These are phyloP conservation scores for Blastobotrys aristatus DNA, from an alignment of 1,139 yeast genomes.

Conservation along the genomic window DNA sequence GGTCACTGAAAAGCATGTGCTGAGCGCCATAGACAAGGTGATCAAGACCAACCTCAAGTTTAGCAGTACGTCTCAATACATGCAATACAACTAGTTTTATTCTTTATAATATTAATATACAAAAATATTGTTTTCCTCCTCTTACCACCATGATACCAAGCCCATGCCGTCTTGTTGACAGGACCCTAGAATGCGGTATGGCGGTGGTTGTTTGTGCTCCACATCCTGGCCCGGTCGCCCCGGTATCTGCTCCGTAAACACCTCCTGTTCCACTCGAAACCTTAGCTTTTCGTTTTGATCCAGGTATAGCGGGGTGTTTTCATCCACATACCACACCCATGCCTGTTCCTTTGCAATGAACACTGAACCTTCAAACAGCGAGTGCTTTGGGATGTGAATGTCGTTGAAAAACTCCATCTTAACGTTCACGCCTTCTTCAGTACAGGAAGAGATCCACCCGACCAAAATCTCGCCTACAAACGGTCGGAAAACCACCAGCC, in stretches of 20 bases:
- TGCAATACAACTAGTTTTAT: conserved; percentile 74
- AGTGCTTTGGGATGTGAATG: conserved; percentile 75
- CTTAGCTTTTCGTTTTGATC: conserved; percentile 89
- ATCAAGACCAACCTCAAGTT: conserved; percentile 97
- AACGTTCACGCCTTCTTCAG: conserved; percentile 77
- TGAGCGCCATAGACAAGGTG: conserved; percentile 96
- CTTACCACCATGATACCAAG: conserved; percentile 93
- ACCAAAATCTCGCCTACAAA: conserved; percentile 90
- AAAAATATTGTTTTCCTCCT: not conserved
- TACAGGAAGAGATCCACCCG: conserved; percentile 89
- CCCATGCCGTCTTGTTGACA: conserved; percentile 98
- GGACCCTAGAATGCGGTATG: conserved; percentile 82
- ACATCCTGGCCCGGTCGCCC: conserved; percentile 49
- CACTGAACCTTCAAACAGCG: conserved; percentile 73
- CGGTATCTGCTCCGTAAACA: conserved; percentile 78
- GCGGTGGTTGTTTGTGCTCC: conserved; percentile 45
- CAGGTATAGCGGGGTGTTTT: conserved; percentile 62
- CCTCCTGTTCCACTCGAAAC: conserved; percentile 84
- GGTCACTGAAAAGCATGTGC: conserved; percentile 94
- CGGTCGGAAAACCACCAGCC: conserved; percentile 84
- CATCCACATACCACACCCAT: conserved; percentile 82
- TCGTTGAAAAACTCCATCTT: conserved; percentile 88
- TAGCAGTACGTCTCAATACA: conserved; percentile 93
- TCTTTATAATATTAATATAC: not conserved
- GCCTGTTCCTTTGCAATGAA: conserved; percentile 66